Percentiles rank a stretch among this genome's conserved stretches.
Conservation (phyloP, 768 basidiomycete genomes). For the Kwoniella shandongensis region DNA sequence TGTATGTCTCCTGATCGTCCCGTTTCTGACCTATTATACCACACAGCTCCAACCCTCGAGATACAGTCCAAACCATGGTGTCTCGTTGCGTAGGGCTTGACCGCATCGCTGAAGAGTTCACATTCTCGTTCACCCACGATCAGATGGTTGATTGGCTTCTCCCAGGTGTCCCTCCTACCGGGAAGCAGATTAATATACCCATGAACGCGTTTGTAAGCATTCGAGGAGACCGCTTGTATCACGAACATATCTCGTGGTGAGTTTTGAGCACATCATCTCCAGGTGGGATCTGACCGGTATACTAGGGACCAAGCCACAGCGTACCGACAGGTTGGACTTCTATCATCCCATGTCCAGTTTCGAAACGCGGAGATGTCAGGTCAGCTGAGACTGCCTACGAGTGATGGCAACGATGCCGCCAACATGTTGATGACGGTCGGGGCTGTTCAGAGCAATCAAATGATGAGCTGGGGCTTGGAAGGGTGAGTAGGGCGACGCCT, state of each 20-base stretch:
- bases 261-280: not conserved
- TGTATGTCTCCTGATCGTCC: not conserved
- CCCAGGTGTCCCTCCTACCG: conserved; percentile 61
- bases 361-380: conserved; percentile 1
- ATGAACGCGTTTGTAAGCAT: conserved; percentile 64
- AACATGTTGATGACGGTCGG: conserved; percentile 11
- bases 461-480: conserved; percentile 10
- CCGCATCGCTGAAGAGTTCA: conserved; percentile 60
- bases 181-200: conserved; percentile 59
- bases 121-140: conserved; percentile 53
- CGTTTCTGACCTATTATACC: not conserved
- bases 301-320: conserved; percentile 59
- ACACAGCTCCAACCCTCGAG: conserved; percentile 52
- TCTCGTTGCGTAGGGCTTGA: conserved; percentile 55
- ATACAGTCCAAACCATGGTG: conserved; percentile 57
- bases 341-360: conserved; percentile 48
- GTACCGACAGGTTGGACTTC: conserved; percentile 54
- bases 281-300: not conserved
- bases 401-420: conserved; percentile 6
- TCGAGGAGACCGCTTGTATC: conserved; percentile 59
- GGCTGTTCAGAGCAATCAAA: conserved; percentile 8
- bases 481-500: not conserved
- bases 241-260: conserved; percentile 55
- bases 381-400: conserved; percentile 6
- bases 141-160: conserved; percentile 47